Evolutionary conservation across 805 yeast species (phyloP), one percentile per base, ranked within the genome.

Genomic region (Ogataea saltuana): DNA sequence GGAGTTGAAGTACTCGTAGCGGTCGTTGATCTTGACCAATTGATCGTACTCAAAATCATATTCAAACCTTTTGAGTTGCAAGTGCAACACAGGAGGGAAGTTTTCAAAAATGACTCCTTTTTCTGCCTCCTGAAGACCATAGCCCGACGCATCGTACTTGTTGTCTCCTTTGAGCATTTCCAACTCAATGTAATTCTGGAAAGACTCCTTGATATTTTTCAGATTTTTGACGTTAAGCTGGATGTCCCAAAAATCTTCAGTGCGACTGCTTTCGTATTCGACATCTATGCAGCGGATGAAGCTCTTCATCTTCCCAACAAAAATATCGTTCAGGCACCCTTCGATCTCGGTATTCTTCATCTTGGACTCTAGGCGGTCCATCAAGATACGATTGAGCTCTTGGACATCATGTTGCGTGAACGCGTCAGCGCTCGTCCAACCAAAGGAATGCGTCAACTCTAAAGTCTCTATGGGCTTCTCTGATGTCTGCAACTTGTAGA

Each of bases 401-500:
- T 93, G 99, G 12, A 93, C 97, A 62, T 93, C 99, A 65, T 93
- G 98, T 66, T 93, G 99, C 2, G 95, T 87, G 64, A 93, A 93
- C 0, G 97, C 96, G 54, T 93, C 99, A 5, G 84, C 83, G 8
- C 87, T 76, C 60, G 89, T 96, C 99, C 99, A 93, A 7, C 99
- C 99, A 72, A 93, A 93, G 0, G 97, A 83, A 46, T 80, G 78
- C 0, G 99, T 93, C 41, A 93, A 72, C 59, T 88, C 96, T 49
- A 78, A 62, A 0, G 99, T 93, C 46, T 87, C 91, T 4, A 91
- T 79, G 0, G 97, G 86, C 16, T 78, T 79, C 9, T 74, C 68
- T 0, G 96, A 83, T 3, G 83, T 81, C 53, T 84, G 83, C 49
- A 93, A 70, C 48, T 78, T 78, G 60, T 88, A 91, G 57, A 93